Percentiles rank a stretch among this genome's conserved stretches.
Conservation (phyloP, 1,139 yeast species). For the Kodamaea arcana region DNA sequence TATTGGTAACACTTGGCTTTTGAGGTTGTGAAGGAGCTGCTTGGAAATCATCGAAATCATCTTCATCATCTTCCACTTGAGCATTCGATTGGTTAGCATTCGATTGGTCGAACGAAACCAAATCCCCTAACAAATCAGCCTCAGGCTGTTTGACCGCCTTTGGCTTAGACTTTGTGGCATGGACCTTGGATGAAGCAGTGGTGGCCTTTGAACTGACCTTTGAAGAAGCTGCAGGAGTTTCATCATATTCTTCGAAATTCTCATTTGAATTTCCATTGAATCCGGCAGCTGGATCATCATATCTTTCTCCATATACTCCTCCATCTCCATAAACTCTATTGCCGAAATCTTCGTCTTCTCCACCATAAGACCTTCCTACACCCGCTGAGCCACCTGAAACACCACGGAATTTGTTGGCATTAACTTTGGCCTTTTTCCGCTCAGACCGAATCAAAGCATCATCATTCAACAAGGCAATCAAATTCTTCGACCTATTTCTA, state of each 20-base stretch:
- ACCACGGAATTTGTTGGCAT: conserved; percentile 76
- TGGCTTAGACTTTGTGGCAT: conserved; percentile 14
- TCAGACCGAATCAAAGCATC: conserved; percentile 75
- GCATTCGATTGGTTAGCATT: conserved; percentile 15
- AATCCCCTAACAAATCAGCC: conserved; percentile 49
- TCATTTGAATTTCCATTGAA: conserved; percentile 35
- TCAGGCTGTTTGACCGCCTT: conserved; percentile 27
- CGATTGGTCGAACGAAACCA: conserved; percentile 46
- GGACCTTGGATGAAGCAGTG: conserved; percentile 39
- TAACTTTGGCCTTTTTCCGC: conserved; percentile 83
- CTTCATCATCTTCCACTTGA: conserved; percentile 54
- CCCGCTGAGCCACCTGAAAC: conserved; percentile 48
- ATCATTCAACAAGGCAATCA: conserved; percentile 68
- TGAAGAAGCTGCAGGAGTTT: conserved; percentile 28
- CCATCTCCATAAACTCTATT: conserved; percentile 75
- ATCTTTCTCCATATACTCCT: conserved; percentile 71
- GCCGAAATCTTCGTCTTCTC: conserved; percentile 49
- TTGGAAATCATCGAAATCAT: conserved; percentile 94
- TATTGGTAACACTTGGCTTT: conserved; percentile 28
- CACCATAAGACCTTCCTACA: conserved; percentile 33
- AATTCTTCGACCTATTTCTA: conserved; percentile 81
- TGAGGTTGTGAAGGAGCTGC: conserved; percentile 55
- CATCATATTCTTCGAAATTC: conserved; percentile 72
- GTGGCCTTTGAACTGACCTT: conserved; percentile 35
- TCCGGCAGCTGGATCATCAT: conserved; percentile 51